phyloP scores from a whole-genome alignment of 2,329 filamentous ascomycete genomes.

The Stylonectria norvegica region DNA sequence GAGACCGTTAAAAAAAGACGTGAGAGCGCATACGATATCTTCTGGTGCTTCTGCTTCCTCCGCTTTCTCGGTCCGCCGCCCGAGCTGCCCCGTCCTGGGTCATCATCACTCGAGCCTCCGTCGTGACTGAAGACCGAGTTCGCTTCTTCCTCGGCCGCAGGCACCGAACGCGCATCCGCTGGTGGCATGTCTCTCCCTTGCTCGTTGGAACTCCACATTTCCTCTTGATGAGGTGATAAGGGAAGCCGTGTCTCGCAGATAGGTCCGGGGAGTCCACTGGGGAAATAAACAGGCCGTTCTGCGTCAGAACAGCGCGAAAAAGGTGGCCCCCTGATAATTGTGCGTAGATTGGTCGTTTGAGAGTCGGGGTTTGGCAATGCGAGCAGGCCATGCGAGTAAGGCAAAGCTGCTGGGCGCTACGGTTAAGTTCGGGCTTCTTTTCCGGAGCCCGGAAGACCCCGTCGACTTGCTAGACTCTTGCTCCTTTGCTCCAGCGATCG shows the following conservation, averaged over 20 bases:
- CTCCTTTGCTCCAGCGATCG: too few species aligned
- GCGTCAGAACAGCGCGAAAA: background rate
- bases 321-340: background rate
- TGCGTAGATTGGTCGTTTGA: background rate
- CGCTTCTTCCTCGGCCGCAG: conserved; percentile 35
- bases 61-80: conserved; percentile 34
- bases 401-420: background rate
- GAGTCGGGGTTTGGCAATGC: background rate
- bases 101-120: conserved; percentile 37
- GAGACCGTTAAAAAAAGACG: too few species aligned
- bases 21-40: conserved; percentile 39
- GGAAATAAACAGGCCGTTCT: background rate
- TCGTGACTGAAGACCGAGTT: conserved; percentile 36
- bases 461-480: too few species aligned
- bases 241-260: background rate
- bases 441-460: background rate
- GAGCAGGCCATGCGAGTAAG: background rate
- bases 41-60: conserved; percentile 40
- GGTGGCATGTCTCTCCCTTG: conserved; percentile 25
- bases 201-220: conserved; percentile 29
- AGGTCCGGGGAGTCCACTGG: background rate
- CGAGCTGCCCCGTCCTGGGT: conserved; percentile 22
- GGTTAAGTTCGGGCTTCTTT: background rate
- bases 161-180: conserved; percentile 24
- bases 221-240: background rate